Evolutionary conservation across 495 filamentous ascomycete genomes (phyloP), one percentile per base, ranked within the genome.

Genomic region (Lichina pygmaea): DNA sequence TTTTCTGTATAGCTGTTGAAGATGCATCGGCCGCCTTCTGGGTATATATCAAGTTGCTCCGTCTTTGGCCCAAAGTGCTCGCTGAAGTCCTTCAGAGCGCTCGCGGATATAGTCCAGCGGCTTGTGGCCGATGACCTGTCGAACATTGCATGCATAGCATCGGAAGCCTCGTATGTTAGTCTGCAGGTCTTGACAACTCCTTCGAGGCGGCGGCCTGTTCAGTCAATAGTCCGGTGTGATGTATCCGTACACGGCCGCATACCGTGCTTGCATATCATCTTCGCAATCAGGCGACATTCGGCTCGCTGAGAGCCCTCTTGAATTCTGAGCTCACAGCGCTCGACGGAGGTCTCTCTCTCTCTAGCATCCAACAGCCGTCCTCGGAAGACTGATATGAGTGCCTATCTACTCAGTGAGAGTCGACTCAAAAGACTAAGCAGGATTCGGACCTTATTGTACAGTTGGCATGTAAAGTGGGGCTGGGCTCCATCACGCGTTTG

Each of bases 1-100:
- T 89, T 93, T 52, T 93, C 89, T 0, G 86, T 95, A 53, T 86
- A 95, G 57, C 86, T 94, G 2, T 83, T 94, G 52, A 97, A 92
- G 42, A 79, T 75, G 0, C 66, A 71, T 48, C 71, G 69, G 16
- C 67, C 73, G 30, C 70, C 64, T 41, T 91, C 78, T 7, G 74
- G 72, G 55, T 77, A 80, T 45, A 94, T 78, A 50, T 93, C 86
- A 7, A 97, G 67, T 50, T 91, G 81, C 56, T 97, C 89, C 12
- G 91, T 86, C 30, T 77, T 84, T 2, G 75, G 70, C 6, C 80
- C 83, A 57, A 95, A 97, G 57, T 94, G 83, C 39, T 92, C 85
- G 51, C 83, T 77, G 44, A 92, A 76, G 52, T 91, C 82, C 53
- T 73, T 75, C 31, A 95, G 58, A 5, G 79, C 73, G 33, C 67